phyloP scores from a whole-genome alignment of 2,329 filamentous ascomycete genomes.

The Aspergillus quadrilineatus region DNA sequence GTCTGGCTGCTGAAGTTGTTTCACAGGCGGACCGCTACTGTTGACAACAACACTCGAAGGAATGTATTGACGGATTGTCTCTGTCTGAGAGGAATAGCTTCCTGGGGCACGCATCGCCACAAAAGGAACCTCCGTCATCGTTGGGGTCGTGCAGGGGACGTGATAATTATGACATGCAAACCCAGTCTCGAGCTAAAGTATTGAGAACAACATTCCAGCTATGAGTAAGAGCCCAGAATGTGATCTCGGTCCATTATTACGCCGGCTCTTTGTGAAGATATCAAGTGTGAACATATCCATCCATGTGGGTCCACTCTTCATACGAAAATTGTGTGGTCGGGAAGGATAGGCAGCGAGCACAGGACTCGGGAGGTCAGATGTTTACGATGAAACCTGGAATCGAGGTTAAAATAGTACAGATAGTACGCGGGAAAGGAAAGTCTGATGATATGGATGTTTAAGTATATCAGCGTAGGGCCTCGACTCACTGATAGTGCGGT shows the following conservation, averaged over 20 bases:
- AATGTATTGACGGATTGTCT: conserved; percentile 18
- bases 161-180: neutral
- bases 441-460: neutral
- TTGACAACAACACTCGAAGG: conserved; percentile 10
- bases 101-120: neutral
- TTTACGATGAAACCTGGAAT: conserved; percentile 11
- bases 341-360: conserved; percentile 14
- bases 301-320: conserved; percentile 27
- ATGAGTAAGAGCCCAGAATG: conserved; percentile 3
- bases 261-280: conserved; percentile 17
- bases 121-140: conserved; percentile 26
- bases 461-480: neutral
- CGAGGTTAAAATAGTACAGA: conserved; percentile 12
- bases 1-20: conserved; percentile 17
- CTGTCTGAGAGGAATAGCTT: conserved; percentile 4
- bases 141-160: neutral
- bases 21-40: conserved; percentile 17
- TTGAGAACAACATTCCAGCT: neutral
- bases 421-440: neutral
- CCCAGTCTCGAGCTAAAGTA: neutral
- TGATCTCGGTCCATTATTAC: conserved; percentile 15
- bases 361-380: conserved; percentile 15
- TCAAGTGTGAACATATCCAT: conserved; percentile 23
- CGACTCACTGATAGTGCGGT: conserved; percentile 15
- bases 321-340: conserved; percentile 17